Evolutionary conservation across 345 rosid species (phyloP).

Genomic region (Salix suchowensis): DNA sequence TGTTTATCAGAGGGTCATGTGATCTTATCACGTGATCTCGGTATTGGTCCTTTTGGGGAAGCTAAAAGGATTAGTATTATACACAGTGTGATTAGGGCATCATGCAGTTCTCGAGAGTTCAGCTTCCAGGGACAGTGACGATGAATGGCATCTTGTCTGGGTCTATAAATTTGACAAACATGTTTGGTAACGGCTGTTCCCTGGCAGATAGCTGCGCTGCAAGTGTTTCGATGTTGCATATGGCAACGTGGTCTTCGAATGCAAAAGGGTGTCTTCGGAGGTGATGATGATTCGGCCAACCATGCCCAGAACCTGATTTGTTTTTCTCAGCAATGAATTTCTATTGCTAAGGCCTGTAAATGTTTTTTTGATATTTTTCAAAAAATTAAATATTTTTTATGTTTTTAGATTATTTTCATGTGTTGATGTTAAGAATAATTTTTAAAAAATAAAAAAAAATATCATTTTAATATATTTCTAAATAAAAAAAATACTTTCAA

Average conservation of each 20-base stretch:
- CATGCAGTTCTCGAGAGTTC: not conserved
- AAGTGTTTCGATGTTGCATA: not conserved
- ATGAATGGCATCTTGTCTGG: not conserved
- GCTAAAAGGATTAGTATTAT: not conserved
- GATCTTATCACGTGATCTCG: conserved; percentile 39
- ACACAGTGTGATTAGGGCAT: not conserved
- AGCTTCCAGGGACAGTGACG: not conserved
- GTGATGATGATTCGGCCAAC: not conserved
- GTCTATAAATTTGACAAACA: not conserved
- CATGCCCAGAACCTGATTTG: not conserved
- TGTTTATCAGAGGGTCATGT: conserved; percentile 30
- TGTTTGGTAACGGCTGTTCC: not conserved
- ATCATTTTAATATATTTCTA: too few species aligned
- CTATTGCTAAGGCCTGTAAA: too few species aligned
- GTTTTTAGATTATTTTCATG: too few species aligned
- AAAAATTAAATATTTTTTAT: too few species aligned
- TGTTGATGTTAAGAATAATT: too few species aligned
- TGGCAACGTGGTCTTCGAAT: not conserved
- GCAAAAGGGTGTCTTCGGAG: not conserved
- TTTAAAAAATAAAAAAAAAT: too few species aligned
- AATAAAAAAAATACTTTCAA: too few species aligned
- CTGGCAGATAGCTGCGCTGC: not conserved
- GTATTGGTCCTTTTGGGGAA: not conserved
- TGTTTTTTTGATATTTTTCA: too few species aligned
- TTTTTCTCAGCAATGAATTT: not conserved